Percentiles rank a stretch among this genome's conserved stretches.
Conservation (phyloP, 1,284 basidiomycete species). For the Leccinum angustisporum region DNA sequence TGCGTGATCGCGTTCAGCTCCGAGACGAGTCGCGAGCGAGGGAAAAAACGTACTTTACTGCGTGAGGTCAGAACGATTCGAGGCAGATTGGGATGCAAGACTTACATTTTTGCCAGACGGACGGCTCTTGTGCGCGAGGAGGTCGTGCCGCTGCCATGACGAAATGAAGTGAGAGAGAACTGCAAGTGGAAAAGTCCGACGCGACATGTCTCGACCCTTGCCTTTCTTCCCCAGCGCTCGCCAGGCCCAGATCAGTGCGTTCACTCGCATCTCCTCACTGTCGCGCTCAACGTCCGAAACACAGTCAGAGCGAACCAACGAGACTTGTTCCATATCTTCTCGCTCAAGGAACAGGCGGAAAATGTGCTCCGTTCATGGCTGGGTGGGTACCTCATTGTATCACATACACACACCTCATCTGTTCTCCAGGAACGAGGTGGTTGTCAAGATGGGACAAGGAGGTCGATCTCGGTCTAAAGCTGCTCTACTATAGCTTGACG, state of each 20-base stretch:
- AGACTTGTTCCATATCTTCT: slow-evolving; percentile 76
- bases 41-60: slow-evolving; percentile 49
- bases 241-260: slow-evolving; percentile 85
- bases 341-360: slow-evolving; percentile 75
- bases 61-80: slow-evolving; percentile 19
- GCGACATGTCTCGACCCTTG: slow-evolving; percentile 28
- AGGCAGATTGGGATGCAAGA: slow-evolving; percentile 11
- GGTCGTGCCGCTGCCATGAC: slow-evolving; percentile 29
- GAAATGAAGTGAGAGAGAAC: not conserved
- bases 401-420: slow-evolving; percentile 1
- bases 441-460: slow-evolving; percentile 81
- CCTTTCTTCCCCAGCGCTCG: slow-evolving; percentile 68
- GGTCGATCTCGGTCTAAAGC: slow-evolving; percentile 68
- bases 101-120: slow-evolving; percentile 76
- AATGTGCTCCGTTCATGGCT: slow-evolving; percentile 75
- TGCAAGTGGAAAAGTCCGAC: slow-evolving; percentile 5
- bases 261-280: not conserved
- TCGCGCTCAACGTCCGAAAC: slow-evolving; percentile 8
- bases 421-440: slow-evolving; percentile 76
- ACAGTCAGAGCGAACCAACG: slow-evolving; percentile 85
- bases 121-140: slow-evolving; percentile 52
- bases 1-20: slow-evolving; percentile 15
- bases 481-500: slow-evolving; percentile 76
- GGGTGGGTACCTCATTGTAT: slow-evolving; percentile 47
- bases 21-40: slow-evolving; percentile 4